Base-by-base conservation (phyloP, 192 early-diverging fungal species). In the Backusella australiensis region DNA sequence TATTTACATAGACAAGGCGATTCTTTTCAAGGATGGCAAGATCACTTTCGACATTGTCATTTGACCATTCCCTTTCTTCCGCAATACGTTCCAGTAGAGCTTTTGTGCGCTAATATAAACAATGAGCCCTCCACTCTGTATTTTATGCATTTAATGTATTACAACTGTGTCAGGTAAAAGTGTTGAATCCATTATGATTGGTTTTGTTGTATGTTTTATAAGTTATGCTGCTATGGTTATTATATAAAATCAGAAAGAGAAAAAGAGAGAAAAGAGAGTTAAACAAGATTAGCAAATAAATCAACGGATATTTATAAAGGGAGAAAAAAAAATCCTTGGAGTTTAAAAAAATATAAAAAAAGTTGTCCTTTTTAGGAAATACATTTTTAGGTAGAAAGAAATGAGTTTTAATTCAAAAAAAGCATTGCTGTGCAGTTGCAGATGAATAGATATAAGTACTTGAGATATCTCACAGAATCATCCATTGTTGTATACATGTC, bases 51-150 rank as follows among this genome's bases (percentile, higher is more conserved):
- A 71, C 44, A 41, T 36, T 44, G 6, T 44, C 44, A 19, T 44
- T 71, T 6, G 70, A 71, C 70, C 70, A 71, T 32, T 71, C 42
- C 7, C 39, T 71, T 71, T 71, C 70, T 49, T 44, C 36, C 0
- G 42, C 70, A 49, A 71, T 71, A 44, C 29, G 39, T 34, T 49
- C 44, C 26, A 71, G 8, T 14, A 71, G 34, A 23, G 41, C 39
- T 23, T 71, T 71, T 41, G 42, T 44, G 42, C 39, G 44, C 70
- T 71, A 63, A 29, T 29, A 63, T 29, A 63, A 63, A 63, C 11
- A 63, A 63, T 21, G 53, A 59, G 53, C 12, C 23, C 8, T 63
- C 12, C 12, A 63, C 29, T 63, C 26, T 63, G 26, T 23, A 1
- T 63, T 26, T 29, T 63, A 63, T 63, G 56, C 56, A 63, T 63